Evolutionary conservation across 2,329 filamentous ascomycete species (phyloP), one percentile per base, ranked within the genome.

Genomic region (Ophiostoma himal-ulmi): DNA sequence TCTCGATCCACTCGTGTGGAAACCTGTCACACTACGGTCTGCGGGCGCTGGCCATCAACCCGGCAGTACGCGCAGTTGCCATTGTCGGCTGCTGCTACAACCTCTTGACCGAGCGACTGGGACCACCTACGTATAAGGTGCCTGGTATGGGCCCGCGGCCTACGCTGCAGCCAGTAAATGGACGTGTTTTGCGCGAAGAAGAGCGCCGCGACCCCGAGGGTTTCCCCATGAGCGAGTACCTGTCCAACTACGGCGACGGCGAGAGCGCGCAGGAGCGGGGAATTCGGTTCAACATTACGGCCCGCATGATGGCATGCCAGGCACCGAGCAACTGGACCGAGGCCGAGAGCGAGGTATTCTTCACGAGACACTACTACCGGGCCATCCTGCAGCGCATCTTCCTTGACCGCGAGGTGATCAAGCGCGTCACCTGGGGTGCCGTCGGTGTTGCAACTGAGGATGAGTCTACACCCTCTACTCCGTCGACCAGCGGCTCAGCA

Each of bases 81-180:
- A 94, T 99, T 77, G 93, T 99, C 72, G 95, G 95, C 66, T 99
- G 95, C 82, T 99, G 95, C 83, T 98, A 99, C 84, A 99, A 99
- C 76, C 87, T 98, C 6, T 82, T 98, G 75, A 97, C 94, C 0
- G 95, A 98, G 80, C 89, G 92, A 71, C 86, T 97, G 14, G 92
- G 92, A 0, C 92, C 93, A 1, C 91, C 93, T 22, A 93, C 92
- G 0, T 94, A 92, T 82, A 97, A 97, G 78, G 85, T 92, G 26
- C 90, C 93, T 1, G 87, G 88, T 67, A 85, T 94, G 48, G 62
- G 65, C 36, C 69, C 36, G 57, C 89, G 93, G 10, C 90, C 91
- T 3, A 88, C 83, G 68, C 75, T 90, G 77, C 81, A 93, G 72
- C 83, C 88, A 6, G 79, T 89, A 75, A 90, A 90, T 74, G 93